phyloP scores from a whole-genome alignment of 2,329 filamentous ascomycete genomes.

The Penicillium polonicum region DNA sequence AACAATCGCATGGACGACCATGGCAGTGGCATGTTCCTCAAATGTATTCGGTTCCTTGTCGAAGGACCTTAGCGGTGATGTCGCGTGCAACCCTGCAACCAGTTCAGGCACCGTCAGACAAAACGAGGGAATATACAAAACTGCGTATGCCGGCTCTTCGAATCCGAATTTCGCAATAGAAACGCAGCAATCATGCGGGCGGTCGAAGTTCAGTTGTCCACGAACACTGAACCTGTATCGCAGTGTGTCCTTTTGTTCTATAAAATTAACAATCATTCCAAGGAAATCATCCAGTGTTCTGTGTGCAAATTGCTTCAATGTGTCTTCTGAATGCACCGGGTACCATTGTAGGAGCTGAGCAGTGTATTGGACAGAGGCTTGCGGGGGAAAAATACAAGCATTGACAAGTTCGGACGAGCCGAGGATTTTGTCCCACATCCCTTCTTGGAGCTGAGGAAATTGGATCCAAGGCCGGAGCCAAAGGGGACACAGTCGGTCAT shows the following conservation, averaged over 20 bases:
- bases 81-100: slow-evolving; percentile 26
- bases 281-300: neutral
- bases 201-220: neutral
- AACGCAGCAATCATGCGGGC: neutral
- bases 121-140: slow-evolving; percentile 32
- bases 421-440: neutral
- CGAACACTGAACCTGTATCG: neutral
- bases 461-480: neutral
- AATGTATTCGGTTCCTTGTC: slow-evolving; percentile 25
- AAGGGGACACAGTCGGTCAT: neutral
- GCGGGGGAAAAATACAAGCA: neutral
- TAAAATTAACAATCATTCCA: neutral
- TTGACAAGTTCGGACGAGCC: neutral
- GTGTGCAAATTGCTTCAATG: neutral
- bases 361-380: neutral
- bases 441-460: slow-evolving; percentile 1
- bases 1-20: slow-evolving; percentile 29
- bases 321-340: neutral
- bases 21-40: slow-evolving; percentile 25
- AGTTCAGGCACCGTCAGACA: slow-evolving; percentile 26
- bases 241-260: neutral
- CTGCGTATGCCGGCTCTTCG: slow-evolving; percentile 20
- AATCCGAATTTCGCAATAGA: neutral
- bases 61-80: slow-evolving; percentile 28
- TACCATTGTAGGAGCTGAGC: neutral